Evolutionary conservation across 176 grass and related monocot species (phyloP), one percentile per base, ranked within the genome.

Genomic region (Cocos nucifera): DNA sequence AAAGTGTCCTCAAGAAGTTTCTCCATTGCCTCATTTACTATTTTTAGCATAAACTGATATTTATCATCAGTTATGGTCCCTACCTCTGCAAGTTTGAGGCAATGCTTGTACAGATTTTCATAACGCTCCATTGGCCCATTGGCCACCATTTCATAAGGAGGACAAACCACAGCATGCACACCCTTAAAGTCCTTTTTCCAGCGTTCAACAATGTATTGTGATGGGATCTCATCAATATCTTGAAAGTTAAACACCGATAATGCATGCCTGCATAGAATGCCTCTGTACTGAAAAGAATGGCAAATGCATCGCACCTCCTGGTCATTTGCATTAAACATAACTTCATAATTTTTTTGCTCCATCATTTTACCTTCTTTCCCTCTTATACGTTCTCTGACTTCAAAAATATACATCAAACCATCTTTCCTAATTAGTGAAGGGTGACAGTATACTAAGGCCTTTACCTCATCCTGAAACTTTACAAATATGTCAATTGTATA

Each of bases 401-500:
- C 73, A 70, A 92, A 98, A 57, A 84, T 88, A 53, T 78, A 91
- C 53, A 77, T 66, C 22, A 76, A 51, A 17, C 78, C 76, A 53
- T 88, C 76, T 53, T 54, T 69, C 73, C 55, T 73, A 25, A 80
- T 19, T 59, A 91, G 65, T 63, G 84, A 82, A 69, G 86, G 81
- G 50, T 98, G 87, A 64, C 93, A 98, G 77, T 98, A 98, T 87
- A 98, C 91, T 60, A 98, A 92, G 66, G 87, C 84, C 78, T 91
- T 84, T 64, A 97, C 80, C 79, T 97, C 93, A 88, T 91, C 87
- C 71, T 92, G 93, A 55, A 97, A 92, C 65, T 80, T 88, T 72
- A 91, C 91, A 62, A 97, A 97, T 69, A 91, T 88, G 70, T 88
- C 91, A 73, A 88, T 78, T 39, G 93, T 97, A 71, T 91, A 97